Evolutionary conservation across 2,329 filamentous ascomycete species (phyloP).

Genomic region (Exophiala sp.): DNA sequence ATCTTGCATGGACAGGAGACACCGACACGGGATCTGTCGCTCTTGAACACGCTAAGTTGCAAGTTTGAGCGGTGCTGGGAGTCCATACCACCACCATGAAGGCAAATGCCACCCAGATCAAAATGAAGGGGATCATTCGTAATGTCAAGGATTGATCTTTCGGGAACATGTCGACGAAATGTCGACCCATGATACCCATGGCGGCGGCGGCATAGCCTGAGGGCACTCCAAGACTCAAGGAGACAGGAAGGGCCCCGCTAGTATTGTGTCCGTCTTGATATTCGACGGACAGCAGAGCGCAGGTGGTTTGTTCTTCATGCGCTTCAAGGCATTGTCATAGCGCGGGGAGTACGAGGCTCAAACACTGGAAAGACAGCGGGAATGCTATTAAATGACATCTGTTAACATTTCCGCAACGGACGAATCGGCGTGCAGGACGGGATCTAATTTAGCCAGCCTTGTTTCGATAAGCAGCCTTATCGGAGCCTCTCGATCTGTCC

Average conservation of each 20-base stretch:
- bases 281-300: too few species aligned
- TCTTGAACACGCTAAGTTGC: too few species aligned
- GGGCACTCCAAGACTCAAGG: too few species aligned
- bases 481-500: too few species aligned
- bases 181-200: conserved; percentile 23
- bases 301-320: neutral
- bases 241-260: too few species aligned
- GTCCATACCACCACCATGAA: conserved; percentile 20
- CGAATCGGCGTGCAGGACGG: neutral
- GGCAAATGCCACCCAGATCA: conserved; percentile 26
- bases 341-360: neutral
- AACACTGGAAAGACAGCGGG: too few species aligned
- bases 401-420: neutral
- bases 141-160: conserved; percentile 16
- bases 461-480: too few species aligned
- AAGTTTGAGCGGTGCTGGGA: neutral
- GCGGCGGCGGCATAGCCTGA: conserved; percentile 4
- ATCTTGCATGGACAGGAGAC: too few species aligned
- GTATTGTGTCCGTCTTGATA: too few species aligned
- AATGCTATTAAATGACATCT: neutral
- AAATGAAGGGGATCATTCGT: conserved; percentile 25
- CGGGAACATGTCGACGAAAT: conserved; percentile 18
- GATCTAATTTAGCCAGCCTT: too few species aligned
- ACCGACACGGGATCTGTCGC: too few species aligned
- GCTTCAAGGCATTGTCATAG: neutral